Evolutionary conservation across 192 early-diverging fungal species (phyloP).

Genomic region (Anaeromyces robustus): DNA sequence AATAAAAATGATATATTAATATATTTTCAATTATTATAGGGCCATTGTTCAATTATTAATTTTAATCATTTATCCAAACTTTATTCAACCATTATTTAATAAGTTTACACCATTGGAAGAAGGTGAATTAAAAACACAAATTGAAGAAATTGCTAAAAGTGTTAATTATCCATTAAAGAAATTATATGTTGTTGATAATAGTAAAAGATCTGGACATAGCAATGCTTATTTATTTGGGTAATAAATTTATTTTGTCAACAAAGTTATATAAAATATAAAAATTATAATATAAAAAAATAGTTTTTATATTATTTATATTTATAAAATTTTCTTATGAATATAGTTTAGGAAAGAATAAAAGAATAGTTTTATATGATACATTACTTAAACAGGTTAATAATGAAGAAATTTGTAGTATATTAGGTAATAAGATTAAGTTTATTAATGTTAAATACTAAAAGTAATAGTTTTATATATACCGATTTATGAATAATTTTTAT

Average conservation of each 20-base stretch:
- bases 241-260: background rate
- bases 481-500: too few relatives aligned
- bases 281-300: too few relatives aligned
- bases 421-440: conserved; percentile 32
- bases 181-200: conserved; percentile 87
- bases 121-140: conserved; percentile 60
- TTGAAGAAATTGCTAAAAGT: conserved; percentile 64
- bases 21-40: background rate
- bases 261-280: too few relatives aligned
- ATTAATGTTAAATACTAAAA: conserved; percentile 1
- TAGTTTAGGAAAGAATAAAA: conserved; percentile 91
- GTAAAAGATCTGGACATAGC: conserved; percentile 75
- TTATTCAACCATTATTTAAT: conserved; percentile 98
- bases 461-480: too few relatives aligned
- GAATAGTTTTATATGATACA: conserved; percentile 90
- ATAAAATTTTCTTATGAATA: conserved; percentile 13
- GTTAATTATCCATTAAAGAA: conserved; percentile 84
- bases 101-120: conserved; percentile 73
- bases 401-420: conserved; percentile 81
- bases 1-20: too few relatives aligned
- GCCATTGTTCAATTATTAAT: background rate
- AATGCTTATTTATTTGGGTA: conserved; percentile 73
- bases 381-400: conserved; percentile 64
- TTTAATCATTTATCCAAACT: conserved; percentile 70
- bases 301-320: too few relatives aligned